A percentile compares a stretch with the other conserved stretches of the same genome.
phyloP scores from a whole-genome alignment of 805 yeast species.

The Yueomyces sp. region DNA sequence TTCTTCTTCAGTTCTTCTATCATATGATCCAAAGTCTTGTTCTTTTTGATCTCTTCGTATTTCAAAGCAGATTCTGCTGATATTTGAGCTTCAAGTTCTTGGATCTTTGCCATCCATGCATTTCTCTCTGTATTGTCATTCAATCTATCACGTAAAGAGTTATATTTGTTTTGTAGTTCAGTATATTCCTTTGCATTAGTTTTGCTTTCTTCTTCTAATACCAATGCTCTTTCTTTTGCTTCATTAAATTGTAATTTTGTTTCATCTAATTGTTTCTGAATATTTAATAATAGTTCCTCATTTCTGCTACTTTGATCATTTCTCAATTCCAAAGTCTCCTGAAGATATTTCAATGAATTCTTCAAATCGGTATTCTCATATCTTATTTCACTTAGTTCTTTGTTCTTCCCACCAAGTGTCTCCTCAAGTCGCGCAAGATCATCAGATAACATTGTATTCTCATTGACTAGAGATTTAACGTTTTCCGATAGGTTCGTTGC shows the following conservation, averaged over 20 bases:
- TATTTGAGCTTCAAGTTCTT: constrained; percentile 37
- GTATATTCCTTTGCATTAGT: constrained; percentile 42
- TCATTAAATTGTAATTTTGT: constrained; percentile 25
- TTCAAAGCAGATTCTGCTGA: constrained; percentile 34
- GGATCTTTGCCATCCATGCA: constrained; percentile 44
- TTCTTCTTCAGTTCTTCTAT: constrained; percentile 41
- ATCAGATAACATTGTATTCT: constrained; percentile 45
- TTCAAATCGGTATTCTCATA: constrained; percentile 13
- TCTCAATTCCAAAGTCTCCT: constrained; percentile 21
- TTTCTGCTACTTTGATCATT: constrained; percentile 20
- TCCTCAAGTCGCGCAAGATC: constrained; percentile 35
- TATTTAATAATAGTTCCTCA: constrained; percentile 25
- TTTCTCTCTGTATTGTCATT: constrained; percentile 39
- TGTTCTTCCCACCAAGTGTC: constrained; percentile 2
- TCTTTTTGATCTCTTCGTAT: constrained; percentile 38
- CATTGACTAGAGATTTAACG: constrained; percentile 45
- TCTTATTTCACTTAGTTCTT: constrained; percentile 7
- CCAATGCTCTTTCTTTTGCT: constrained; percentile 40
- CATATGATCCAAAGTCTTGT: constrained; percentile 37
- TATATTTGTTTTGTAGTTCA: constrained; percentile 34
- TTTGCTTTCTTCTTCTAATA: constrained; percentile 54
- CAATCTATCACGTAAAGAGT: constrained; percentile 34
- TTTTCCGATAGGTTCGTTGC: constrained; percentile 43
- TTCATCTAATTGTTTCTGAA: constrained; percentile 18
- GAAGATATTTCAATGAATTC: constrained; percentile 8